Evolutionary conservation across 768 basidiomycete genomes (phyloP).

Genomic region (Pulveroboletus frians): DNA sequence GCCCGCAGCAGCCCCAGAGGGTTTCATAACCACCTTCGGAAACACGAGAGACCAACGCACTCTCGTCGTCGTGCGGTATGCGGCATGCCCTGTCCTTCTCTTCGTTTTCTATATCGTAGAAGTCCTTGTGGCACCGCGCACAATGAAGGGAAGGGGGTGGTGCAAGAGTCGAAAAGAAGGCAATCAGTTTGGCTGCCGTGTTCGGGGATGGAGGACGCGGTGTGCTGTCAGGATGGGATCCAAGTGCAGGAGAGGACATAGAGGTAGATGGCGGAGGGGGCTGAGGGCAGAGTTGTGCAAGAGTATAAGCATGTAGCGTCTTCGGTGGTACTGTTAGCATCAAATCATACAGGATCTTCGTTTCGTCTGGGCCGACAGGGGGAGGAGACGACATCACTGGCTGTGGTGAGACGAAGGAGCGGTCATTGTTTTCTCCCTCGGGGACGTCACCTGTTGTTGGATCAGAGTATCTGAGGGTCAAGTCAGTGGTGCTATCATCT

Average conservation of each 20-base stretch:
- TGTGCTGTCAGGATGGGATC: slow-evolving; percentile 7
- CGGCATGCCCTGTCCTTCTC: slow-evolving; percentile 56
- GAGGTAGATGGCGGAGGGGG: not conserved
- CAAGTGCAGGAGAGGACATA: slow-evolving; percentile 11
- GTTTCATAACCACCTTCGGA: slow-evolving; percentile 43
- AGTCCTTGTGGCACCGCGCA: slow-evolving; percentile 66
- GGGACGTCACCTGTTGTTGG: slow-evolving; percentile 2
- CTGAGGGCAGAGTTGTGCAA: slow-evolving; percentile 41
- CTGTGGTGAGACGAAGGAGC: slow-evolving; percentile 18
- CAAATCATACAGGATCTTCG: slow-evolving; percentile 43
- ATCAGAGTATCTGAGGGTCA: slow-evolving; percentile 17
- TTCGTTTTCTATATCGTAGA: slow-evolving; percentile 65
- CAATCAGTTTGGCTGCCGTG: slow-evolving; percentile 43
- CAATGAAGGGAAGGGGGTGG: slow-evolving; percentile 72
- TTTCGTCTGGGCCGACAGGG: slow-evolving; percentile 39
- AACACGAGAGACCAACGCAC: slow-evolving; percentile 65
- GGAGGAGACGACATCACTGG: slow-evolving; percentile 32
- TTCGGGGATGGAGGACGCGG: slow-evolving; percentile 29
- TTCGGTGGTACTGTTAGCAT: slow-evolving; percentile 61
- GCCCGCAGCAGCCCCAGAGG: slow-evolving; percentile 69
- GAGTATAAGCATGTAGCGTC: slow-evolving; percentile 57
- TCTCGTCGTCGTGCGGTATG: slow-evolving; percentile 76
- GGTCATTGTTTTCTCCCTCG: slow-evolving; percentile 3
- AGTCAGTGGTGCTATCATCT: slow-evolving; percentile 20
- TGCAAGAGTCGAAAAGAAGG: slow-evolving; percentile 57